Evolutionary conservation across 108 stramenopile genomes (phyloP), one percentile per base, ranked within the genome.

Genomic region (Aureococcus anophagefferens): DNA sequence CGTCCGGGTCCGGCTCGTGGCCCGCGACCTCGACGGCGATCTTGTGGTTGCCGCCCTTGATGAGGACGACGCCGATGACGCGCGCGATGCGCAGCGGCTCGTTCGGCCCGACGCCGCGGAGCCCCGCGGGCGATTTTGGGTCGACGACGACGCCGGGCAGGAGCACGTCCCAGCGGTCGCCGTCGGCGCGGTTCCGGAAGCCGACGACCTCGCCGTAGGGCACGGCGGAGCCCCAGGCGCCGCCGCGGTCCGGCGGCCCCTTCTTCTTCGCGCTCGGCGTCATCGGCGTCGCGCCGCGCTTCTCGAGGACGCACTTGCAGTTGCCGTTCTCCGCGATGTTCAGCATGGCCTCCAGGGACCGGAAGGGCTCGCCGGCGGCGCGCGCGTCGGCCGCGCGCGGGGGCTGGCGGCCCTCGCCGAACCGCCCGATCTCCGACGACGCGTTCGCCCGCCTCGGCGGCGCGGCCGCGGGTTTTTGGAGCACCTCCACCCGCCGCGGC

Each of bases 1-100:
- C 21, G 21, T 18, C 51, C 21, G 17, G 21, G 21, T 59, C 25
- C 21, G 25, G 21, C 7, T 18, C 51, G 64, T 33, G 32, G 25
- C 21, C 62, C 21, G 4, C 62, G 30, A 64, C 7, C 64, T 64
- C 32, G 32, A 64, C 64, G 32, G 64, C 64, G 30, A 64, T 3
- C 64, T 64, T 64, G 64, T 64, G 64, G 30, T 64, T 64, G 18
- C 64, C 64, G 13, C 64, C 64, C 30, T 64, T 64, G 64, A 64
- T 33, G 32, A 64, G 64, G 32, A 64, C 64, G 14, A 64, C 33
- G 29, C 64, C 64, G 64, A 64, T 5, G 32, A 64, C 64, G 30
- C 30, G 30, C 64, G 64, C 33, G 33, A 64, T 33, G 64, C 7
- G 32, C 15, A 11, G 32, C 64, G 64, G 29, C 62, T 13, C 28